These are phyloP conservation scores for Capsicum baccatum DNA, from an alignment of 257 asterid genomes.

Conservation along the genomic window DNA sequence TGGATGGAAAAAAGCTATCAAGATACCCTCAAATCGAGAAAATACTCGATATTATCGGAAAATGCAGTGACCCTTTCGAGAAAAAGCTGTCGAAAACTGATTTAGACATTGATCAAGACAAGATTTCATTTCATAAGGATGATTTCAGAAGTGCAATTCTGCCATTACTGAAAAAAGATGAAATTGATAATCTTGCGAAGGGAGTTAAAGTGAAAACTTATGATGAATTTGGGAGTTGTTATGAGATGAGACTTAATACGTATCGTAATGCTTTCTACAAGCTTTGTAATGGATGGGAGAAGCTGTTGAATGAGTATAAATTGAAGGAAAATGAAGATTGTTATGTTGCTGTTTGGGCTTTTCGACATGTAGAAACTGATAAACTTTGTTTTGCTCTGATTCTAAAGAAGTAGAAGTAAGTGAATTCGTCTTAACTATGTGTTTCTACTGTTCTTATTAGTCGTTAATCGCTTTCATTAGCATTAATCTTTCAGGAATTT, in stretches of 20 bases:
- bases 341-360: slow-evolving; percentile 31
- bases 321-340: not conserved
- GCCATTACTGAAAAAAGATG: not conserved
- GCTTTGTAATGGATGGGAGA: slow-evolving; percentile 26
- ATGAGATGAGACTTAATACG: not conserved
- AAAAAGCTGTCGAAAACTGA: slow-evolving; percentile 27
- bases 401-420: not conserved
- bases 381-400: slow-evolving; percentile 24
- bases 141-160: not conserved
- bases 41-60: not conserved
- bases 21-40: not conserved
- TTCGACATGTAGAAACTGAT: not conserved
- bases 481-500: not conserved
- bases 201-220: not conserved
- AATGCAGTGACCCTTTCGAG: slow-evolving; percentile 15
- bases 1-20: slow-evolving; percentile 15
- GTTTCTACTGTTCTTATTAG: not conserved
- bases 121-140: not conserved
- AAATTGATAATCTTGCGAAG: not conserved
- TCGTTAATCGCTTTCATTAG: not conserved
- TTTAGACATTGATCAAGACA: not conserved
- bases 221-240: slow-evolving; percentile 15
- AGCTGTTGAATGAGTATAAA: not conserved
- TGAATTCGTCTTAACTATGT: not conserved
- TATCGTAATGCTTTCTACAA: not conserved